phyloP scores from a whole-genome alignment of 768 basidiomycete species.

The Naematelia encephala region DNA sequence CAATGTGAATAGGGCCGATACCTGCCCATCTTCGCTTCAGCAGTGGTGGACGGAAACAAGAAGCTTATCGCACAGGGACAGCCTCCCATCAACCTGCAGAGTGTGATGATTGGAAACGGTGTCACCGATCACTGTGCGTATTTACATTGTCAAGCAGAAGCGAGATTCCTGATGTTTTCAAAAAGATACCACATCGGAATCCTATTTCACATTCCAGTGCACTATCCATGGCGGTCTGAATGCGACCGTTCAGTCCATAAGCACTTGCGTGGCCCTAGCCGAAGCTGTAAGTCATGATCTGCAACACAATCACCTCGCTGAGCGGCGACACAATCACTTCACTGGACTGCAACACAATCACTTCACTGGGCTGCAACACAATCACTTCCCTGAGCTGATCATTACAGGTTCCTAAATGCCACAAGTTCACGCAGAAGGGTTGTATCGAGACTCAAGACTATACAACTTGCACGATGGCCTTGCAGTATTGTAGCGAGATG shows the following conservation, averaged over 20 bases:
- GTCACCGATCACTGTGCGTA: slow-evolving; percentile 43
- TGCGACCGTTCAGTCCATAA: slow-evolving; percentile 36
- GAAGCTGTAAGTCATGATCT: slow-evolving; percentile 33
- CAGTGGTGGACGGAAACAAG: slow-evolving; percentile 69
- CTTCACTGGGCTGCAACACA: too few relatives aligned
- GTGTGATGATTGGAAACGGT: slow-evolving; percentile 67
- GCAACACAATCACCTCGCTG: too few relatives aligned
- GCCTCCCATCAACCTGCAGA: slow-evolving; percentile 63
- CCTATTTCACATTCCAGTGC: slow-evolving; percentile 30
- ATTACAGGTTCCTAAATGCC: slow-evolving; percentile 63
- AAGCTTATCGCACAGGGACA: slow-evolving; percentile 57
- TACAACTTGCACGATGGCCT: slow-evolving; percentile 66
- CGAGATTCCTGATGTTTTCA: slow-evolving; percentile 3
- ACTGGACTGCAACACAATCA: too few relatives aligned
- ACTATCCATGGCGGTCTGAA: slow-evolving; percentile 33
- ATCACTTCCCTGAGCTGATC: slow-evolving; percentile 1
- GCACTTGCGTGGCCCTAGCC: slow-evolving; percentile 44
- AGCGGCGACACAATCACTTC: too few relatives aligned
- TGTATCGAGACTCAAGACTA: slow-evolving; percentile 68
- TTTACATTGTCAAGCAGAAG: neutral
- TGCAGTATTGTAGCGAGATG: slow-evolving; percentile 62
- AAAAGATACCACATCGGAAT: neutral
- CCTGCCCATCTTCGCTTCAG: slow-evolving; percentile 62
- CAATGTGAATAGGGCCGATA: slow-evolving; percentile 49
- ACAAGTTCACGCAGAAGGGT: slow-evolving; percentile 57